Percentiles rank a stretch among this genome's conserved stretches.
These are phyloP conservation scores for Arthonia radiata DNA, from an alignment of 495 filamentous ascomycete species.

Conservation along the genomic window DNA sequence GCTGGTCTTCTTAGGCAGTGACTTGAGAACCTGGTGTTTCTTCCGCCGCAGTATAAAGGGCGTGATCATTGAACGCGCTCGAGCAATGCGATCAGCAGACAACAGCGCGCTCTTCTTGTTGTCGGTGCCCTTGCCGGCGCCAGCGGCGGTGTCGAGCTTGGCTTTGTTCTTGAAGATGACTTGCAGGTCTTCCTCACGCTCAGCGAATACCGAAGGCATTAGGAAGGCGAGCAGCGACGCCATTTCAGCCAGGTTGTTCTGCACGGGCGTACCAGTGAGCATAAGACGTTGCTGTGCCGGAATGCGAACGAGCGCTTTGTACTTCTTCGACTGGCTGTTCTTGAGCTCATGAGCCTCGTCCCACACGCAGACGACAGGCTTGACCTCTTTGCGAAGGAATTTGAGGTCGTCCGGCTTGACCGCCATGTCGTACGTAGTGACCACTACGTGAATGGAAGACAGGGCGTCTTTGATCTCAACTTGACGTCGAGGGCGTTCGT, in stretches of 20 bases:
- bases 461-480: constrained; percentile 34
- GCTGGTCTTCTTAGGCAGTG: constrained; percentile 59
- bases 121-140: constrained; percentile 48
- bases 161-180: constrained; percentile 79
- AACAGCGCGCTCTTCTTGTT: constrained; percentile 43
- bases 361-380: constrained; percentile 46
- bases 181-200: constrained; percentile 46
- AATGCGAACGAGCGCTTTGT: constrained; percentile 57
- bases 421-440: constrained; percentile 73
- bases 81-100: constrained; percentile 57
- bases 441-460: constrained; percentile 50
- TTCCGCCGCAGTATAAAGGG: constrained; percentile 84
- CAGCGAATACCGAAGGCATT: constrained; percentile 55
- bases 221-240: constrained; percentile 76
- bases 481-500: constrained; percentile 38
- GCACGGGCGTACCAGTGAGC: constrained; percentile 78
- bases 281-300: constrained; percentile 55
- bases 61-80: constrained; percentile 77
- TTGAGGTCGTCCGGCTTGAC: constrained; percentile 36
- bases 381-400: constrained; percentile 41
- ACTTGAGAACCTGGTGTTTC: constrained; percentile 79
- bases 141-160: too few relatives aligned
- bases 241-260: constrained; percentile 88
- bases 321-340: constrained; percentile 57
- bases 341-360: constrained; percentile 87